Evolutionary conservation across 768 basidiomycete genomes (phyloP).

Genomic region (Boletus subcaerulescens): DNA sequence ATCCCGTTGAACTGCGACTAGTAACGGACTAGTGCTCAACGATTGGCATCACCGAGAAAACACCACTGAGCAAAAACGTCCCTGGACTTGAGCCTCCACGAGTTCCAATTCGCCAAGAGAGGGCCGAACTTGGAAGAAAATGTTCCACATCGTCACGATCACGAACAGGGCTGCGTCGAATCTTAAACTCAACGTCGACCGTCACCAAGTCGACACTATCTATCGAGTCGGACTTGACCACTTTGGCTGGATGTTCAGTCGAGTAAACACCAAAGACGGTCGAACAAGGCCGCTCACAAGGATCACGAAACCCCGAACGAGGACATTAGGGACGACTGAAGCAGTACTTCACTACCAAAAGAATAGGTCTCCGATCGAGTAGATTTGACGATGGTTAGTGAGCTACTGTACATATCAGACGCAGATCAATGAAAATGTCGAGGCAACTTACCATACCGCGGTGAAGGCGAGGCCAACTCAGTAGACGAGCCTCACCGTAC

Average conservation of each 20-base stretch:
- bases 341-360: slow-evolving; percentile 87
- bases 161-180: no score
- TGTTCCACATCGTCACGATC: no score
- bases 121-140: no score
- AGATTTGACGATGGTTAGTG: slow-evolving; percentile 84
- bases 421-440: background rate
- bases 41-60: no score
- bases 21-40: no score
- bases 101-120: no score
- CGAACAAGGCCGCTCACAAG: slow-evolving; percentile 66
- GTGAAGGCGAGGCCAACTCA: slow-evolving; percentile 58
- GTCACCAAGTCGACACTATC: slow-evolving; percentile 43
- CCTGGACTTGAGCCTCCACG: no score
- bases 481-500: slow-evolving; percentile 70
- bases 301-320: slow-evolving; percentile 57
- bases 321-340: slow-evolving; percentile 63
- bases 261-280: background rate
- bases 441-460: slow-evolving; percentile 82
- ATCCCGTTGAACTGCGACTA: no score
- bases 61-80: no score
- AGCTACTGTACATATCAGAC: slow-evolving; percentile 3
- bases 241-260: slow-evolving; percentile 53
- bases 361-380: slow-evolving; percentile 91
- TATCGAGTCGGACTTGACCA: slow-evolving; percentile 87
- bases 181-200: no score